A percentile compares a stretch with the other conserved stretches of the same genome.
These are phyloP conservation scores for Thelonectria discophora DNA, from an alignment of 2,329 filamentous ascomycete species.

Conservation along the genomic window DNA sequence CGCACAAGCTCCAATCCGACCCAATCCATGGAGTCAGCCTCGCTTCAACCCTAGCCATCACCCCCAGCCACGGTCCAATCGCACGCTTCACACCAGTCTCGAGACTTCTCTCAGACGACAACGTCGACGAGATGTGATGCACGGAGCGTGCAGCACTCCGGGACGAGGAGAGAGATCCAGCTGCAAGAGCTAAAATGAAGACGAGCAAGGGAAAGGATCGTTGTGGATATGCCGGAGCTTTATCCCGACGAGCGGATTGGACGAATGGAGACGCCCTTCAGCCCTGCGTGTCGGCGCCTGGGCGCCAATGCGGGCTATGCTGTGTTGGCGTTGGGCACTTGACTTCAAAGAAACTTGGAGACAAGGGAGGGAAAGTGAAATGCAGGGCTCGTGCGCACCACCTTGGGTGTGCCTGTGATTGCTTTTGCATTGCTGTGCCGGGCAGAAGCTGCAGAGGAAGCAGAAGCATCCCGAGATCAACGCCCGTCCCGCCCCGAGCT, in stretches of 20 bases:
- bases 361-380: background rate
- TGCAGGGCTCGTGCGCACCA: background rate
- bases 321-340: background rate
- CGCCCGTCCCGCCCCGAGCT: background rate
- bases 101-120: background rate
- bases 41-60: background rate
- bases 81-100: background rate
- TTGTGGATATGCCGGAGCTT: background rate
- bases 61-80: background rate
- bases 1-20: background rate
- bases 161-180: background rate
- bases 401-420: background rate
- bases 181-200: background rate
- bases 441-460: background rate
- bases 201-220: background rate
- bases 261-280: constrained; percentile 15
- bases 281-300: constrained; percentile 23
- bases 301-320: constrained; percentile 2
- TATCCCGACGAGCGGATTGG: background rate
- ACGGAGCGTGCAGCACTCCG: background rate
- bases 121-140: background rate
- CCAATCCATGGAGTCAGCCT: background rate
- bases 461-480: too few relatives aligned
- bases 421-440: background rate
- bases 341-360: background rate